Evolutionary conservation across 805 yeast species (phyloP), one percentile per base, ranked within the genome.

Genomic region (Saccharomycopsis schoenii): DNA sequence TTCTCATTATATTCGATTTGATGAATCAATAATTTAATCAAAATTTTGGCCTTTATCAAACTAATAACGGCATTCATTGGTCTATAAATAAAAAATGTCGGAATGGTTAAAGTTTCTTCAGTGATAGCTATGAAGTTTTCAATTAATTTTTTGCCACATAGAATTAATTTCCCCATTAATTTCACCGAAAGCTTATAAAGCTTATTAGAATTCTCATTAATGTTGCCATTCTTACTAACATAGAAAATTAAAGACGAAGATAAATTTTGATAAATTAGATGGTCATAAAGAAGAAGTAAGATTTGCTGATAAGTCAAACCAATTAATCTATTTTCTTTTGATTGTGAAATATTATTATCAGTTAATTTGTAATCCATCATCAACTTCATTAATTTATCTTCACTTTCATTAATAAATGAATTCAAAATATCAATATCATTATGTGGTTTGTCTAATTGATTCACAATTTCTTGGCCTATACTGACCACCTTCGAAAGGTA

Each of bases 41-140:
- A 70, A 21, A 81, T 66, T 62, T 80, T 70, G 1, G 81, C 74
- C 58, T 83, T 71, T 19, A 80, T 74, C 62, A 81, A 67, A 2
- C 80, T 74, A 29, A 80, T 79, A 24, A 81, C 67, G 0, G 83
- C 80, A 66, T 80, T 80, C 76, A 81, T 72, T 2, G 84, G 83
- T 55, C 84, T 69, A 64, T 80, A 81, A 67, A 78, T 78, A 65
- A 80, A 76, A 64, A 80, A 78, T 0, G 84, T 80, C 1, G 84
- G 84, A 61, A 75, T 77, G 54, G 72, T 68, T 4, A 71, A 62
- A 0, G 80, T 74, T 61, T 74, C 73, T 11, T 72, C 73, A 60
- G 77, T 74, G 25, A 80, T 61, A 29, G 70, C 68, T 17, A 78
- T 70, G 67, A 80, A 81, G 2, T 79, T 74, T 50, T 76, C 77